phyloP scores from a whole-genome alignment of 768 basidiomycete genomes.

The Termitomyces bulborhizus region DNA sequence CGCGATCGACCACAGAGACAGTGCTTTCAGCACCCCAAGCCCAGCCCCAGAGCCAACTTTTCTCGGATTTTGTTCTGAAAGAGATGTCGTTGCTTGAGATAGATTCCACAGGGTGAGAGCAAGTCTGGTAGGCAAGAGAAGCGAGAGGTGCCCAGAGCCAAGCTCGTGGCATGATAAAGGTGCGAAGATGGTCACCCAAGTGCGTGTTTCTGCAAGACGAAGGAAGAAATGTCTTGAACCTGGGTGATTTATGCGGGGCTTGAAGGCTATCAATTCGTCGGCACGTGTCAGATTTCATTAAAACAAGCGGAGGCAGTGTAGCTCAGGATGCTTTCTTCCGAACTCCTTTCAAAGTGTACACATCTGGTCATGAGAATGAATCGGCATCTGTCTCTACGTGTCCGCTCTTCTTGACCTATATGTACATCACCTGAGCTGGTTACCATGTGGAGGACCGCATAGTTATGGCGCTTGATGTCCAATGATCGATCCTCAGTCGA shows the following conservation, averaged over 20 bases:
- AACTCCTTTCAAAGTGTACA: no score
- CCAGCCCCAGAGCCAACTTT: constrained; percentile 56
- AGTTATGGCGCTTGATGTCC: not conserved
- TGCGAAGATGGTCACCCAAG: not conserved
- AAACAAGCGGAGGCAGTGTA: not conserved
- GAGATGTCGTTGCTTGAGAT: constrained; percentile 13
- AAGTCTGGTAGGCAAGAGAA: constrained; percentile 8
- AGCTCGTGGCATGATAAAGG: constrained; percentile 14
- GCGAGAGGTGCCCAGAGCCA: constrained; percentile 23
- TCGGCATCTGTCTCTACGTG: not conserved
- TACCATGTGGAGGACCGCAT: not conserved
- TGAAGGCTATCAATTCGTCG: not conserved
- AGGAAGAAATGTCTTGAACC: not conserved
- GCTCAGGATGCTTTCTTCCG: no score
- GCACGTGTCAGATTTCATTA: not conserved
- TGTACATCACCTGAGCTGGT: no score
- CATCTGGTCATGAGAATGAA: not conserved
- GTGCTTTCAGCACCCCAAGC: constrained; percentile 64
- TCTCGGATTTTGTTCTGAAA: constrained; percentile 42
- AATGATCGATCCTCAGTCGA: not conserved
- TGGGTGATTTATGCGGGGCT: not conserved
- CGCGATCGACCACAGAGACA: constrained; percentile 72
- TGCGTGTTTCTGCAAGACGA: not conserved
- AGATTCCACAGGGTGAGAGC: constrained; percentile 24
- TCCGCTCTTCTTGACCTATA: not conserved